Evolutionary conservation across 805 yeast genomes (phyloP).

Genomic region (Candida anglica): DNA sequence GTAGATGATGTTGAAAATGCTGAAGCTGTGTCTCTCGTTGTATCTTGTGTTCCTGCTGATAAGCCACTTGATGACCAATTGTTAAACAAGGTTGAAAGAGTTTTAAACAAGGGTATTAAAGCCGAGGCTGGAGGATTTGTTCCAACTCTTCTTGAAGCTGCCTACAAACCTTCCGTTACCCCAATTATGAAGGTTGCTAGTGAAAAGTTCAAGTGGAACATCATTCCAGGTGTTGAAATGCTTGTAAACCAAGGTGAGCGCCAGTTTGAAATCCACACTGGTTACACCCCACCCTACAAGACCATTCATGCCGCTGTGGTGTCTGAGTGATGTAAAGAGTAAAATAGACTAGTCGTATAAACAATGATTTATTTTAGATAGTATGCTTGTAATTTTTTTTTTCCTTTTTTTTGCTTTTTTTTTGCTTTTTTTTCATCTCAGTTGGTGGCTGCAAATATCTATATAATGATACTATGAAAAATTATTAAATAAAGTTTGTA

Average conservation of each 20-base stretch:
- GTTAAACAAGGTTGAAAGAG: slow-evolving; percentile 42
- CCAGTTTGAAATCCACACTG: slow-evolving; percentile 80
- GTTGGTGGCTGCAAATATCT: no score
- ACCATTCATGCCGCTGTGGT: slow-evolving; percentile 61
- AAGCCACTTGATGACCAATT: slow-evolving; percentile 56
- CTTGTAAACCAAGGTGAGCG: slow-evolving; percentile 88
- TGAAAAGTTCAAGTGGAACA: slow-evolving; percentile 64
- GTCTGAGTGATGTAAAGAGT: slow-evolving; percentile 9
- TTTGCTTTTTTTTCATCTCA: no score
- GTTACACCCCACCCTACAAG: slow-evolving; percentile 57
- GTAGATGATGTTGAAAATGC: slow-evolving; percentile 40
- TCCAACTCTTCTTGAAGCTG: slow-evolving; percentile 80
- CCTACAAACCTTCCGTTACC: slow-evolving; percentile 86
- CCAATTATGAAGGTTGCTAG: slow-evolving; percentile 79
- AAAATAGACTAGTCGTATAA: no score
- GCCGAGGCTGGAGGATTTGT: slow-evolving; percentile 21
- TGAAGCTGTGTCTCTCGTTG: slow-evolving; percentile 54
- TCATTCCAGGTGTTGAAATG: slow-evolving; percentile 90
- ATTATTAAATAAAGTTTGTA: no score
- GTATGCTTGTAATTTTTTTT: no score
- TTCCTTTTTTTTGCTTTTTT: no score
- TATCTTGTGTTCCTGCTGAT: slow-evolving; percentile 84
- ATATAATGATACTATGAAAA: no score
- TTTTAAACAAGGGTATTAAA: slow-evolving; percentile 39
- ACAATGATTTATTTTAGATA: background rate